Conservation (phyloP, 2,329 filamentous ascomycete genomes). For the Metarhizium album region DNA sequence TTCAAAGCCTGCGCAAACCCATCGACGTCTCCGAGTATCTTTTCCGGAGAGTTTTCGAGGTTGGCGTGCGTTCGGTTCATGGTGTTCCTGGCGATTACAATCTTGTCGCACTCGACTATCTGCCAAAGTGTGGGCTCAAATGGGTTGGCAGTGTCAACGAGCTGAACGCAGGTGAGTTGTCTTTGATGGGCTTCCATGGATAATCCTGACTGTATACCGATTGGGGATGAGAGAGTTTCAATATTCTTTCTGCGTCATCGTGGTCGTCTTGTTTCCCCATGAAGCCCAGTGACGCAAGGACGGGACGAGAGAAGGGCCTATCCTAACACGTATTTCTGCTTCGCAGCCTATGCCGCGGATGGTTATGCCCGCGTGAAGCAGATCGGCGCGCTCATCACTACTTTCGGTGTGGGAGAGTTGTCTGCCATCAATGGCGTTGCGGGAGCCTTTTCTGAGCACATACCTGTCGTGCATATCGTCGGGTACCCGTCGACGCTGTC, state of each 20-base stretch:
- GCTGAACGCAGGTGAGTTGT: constrained; percentile 55
- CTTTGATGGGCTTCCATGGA: neutral
- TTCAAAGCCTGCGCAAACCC: constrained; percentile 34
- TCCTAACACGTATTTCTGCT: constrained; percentile 10
- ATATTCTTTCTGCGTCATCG: no score
- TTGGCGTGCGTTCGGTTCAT: constrained; percentile 55
- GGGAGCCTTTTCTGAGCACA: constrained; percentile 63
- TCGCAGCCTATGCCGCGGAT: constrained; percentile 62
- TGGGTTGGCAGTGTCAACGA: constrained; percentile 65
- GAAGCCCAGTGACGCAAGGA: no score
- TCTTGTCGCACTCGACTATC: constrained; percentile 55
- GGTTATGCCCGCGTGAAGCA: constrained; percentile 66
- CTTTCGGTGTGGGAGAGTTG: constrained; percentile 66
- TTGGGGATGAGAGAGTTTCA: no score
- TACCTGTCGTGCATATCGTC: constrained; percentile 61
- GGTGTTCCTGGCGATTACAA: constrained; percentile 68
- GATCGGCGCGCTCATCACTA: constrained; percentile 60
- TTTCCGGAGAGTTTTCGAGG: constrained; percentile 51
- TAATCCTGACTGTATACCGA: no score
- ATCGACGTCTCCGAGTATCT: constrained; percentile 57
- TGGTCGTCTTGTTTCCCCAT: neutral
- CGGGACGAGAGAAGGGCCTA: neutral
- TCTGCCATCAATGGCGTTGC: constrained; percentile 64
- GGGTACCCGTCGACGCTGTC: constrained; percentile 38
- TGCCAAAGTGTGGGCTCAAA: constrained; percentile 44